Conservation (phyloP, 805 yeast genomes). For the Candida tammaniensis region DNA sequence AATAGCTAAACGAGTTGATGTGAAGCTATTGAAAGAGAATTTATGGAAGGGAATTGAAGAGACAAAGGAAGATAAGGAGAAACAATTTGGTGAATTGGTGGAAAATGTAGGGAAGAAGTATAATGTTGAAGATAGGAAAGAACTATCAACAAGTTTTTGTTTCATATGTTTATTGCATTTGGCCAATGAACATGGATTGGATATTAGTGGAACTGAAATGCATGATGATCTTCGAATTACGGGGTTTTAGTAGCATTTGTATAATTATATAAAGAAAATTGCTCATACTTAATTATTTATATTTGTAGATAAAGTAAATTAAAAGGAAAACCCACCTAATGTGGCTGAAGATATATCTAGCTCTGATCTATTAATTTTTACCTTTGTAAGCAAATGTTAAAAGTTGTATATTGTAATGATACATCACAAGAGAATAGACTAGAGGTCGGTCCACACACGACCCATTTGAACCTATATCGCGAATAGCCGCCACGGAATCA, state of each 20-base stretch:
- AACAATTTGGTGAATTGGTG: constrained; percentile 37
- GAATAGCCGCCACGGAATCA: no score
- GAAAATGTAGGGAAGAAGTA: constrained; percentile 33
- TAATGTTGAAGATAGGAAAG: constrained; percentile 37
- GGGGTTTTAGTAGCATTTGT: constrained; percentile 21
- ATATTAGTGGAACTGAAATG: constrained; percentile 27
- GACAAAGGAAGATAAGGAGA: constrained; percentile 10
- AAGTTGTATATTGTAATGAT: no score
- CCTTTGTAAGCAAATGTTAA: no score
- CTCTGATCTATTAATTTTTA: no score
- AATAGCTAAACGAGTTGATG: constrained; percentile 42
- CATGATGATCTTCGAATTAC: constrained; percentile 34
- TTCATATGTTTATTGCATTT: constrained; percentile 43
- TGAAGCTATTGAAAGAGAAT: constrained; percentile 39
- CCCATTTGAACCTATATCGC: no score
- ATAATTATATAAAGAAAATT: no score
- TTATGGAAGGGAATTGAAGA: constrained; percentile 34
- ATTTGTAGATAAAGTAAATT: no score
- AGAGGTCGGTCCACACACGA: no score
- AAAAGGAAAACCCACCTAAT: no score
- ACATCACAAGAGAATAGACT: no score
- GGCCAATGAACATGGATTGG: constrained; percentile 43
- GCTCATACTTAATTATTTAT: no score
- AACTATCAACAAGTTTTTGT: constrained; percentile 44
- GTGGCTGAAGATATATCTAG: no score